Conservation (phyloP, 768 basidiomycete genomes). For the Lactifluus volemus region DNA sequence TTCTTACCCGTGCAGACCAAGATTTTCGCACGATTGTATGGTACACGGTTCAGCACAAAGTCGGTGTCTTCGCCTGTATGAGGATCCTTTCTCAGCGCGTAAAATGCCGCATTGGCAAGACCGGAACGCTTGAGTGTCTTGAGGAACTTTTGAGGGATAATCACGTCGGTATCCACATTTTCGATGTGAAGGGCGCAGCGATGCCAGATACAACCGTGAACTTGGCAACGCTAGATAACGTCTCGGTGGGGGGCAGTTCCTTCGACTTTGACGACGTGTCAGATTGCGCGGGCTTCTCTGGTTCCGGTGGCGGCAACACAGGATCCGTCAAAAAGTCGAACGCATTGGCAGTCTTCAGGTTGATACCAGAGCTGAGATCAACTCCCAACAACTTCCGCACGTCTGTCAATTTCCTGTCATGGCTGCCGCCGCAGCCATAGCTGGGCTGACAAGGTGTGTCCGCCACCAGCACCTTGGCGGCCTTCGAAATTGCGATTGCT, state of each 20-base stretch:
- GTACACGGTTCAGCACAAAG: slow-evolving; percentile 53
- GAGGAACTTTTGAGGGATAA: slow-evolving; percentile 60
- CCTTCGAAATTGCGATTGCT: slow-evolving; percentile 64
- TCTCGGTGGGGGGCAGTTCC: slow-evolving; percentile 23
- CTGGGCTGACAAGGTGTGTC: slow-evolving; percentile 56
- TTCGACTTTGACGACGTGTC: slow-evolving; percentile 20
- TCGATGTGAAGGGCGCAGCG: slow-evolving; percentile 45
- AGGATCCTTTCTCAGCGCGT: slow-evolving; percentile 41
- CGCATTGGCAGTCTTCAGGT: slow-evolving; percentile 62
- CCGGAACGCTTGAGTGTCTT: slow-evolving; percentile 60
- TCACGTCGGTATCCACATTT: slow-evolving; percentile 59
- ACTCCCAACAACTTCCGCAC: slow-evolving; percentile 43
- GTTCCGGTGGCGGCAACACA: slow-evolving; percentile 32
- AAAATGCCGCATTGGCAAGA: slow-evolving; percentile 51
- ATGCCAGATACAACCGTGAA: slow-evolving; percentile 45
- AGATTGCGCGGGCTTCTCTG: slow-evolving; percentile 23
- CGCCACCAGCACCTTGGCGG: slow-evolving; percentile 52
- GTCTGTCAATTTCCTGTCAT: slow-evolving; percentile 50
- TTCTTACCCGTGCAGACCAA: slow-evolving; percentile 52
- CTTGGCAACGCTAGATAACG: slow-evolving; percentile 29
- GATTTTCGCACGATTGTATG: slow-evolving; percentile 43
- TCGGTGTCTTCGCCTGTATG: slow-evolving; percentile 45
- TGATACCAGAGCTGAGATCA: slow-evolving; percentile 26
- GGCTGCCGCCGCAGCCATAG: slow-evolving; percentile 60
- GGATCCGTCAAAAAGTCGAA: slow-evolving; percentile 72